Percentiles rank a stretch among this genome's conserved stretches.
phyloP scores from a whole-genome alignment of 2,329 filamentous ascomycete genomes.

The Ilyonectria destructans region DNA sequence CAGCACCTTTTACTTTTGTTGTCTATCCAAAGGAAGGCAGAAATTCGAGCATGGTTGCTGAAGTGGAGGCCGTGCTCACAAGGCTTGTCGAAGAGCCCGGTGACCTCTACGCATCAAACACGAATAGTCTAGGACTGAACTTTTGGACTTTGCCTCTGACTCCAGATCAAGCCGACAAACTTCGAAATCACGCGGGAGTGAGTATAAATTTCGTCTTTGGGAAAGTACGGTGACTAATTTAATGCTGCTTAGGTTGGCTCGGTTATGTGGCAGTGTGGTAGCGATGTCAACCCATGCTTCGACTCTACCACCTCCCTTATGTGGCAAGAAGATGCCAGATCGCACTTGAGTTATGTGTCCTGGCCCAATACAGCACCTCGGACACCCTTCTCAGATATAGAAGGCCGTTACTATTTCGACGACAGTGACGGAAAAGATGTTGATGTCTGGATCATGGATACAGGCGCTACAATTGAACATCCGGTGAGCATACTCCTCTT shows the following conservation, averaged over 20 bases:
- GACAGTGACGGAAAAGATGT: constrained; percentile 15
- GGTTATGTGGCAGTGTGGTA: background rate
- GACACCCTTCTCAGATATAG: background rate
- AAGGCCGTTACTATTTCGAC: constrained; percentile 19
- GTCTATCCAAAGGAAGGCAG: constrained; percentile 11
- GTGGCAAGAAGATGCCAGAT: background rate
- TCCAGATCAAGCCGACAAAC: background rate
- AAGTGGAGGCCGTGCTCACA: background rate
- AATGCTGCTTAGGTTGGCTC: background rate
- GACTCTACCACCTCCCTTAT: constrained; percentile 7
- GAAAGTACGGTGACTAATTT: no score
- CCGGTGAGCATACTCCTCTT: background rate
- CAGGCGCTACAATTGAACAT: constrained; percentile 1
- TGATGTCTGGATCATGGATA: constrained; percentile 23
- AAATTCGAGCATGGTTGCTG: constrained; percentile 5
- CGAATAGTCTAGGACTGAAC: background rate
- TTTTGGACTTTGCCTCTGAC: constrained; percentile 2
- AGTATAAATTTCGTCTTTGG: background rate
- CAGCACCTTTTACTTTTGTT: background rate
- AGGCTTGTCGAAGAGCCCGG: background rate
- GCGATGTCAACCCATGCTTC: background rate
- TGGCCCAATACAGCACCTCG: constrained; percentile 5
- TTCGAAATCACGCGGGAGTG: background rate
- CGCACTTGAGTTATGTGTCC: constrained; percentile 10
- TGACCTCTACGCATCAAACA: background rate